A percentile compares a stretch with the other conserved stretches of the same genome.
These are phyloP conservation scores for Pseudogymnoascus sp. DNA, from an alignment of 2,329 filamentous ascomycete genomes.

Conservation along the genomic window DNA sequence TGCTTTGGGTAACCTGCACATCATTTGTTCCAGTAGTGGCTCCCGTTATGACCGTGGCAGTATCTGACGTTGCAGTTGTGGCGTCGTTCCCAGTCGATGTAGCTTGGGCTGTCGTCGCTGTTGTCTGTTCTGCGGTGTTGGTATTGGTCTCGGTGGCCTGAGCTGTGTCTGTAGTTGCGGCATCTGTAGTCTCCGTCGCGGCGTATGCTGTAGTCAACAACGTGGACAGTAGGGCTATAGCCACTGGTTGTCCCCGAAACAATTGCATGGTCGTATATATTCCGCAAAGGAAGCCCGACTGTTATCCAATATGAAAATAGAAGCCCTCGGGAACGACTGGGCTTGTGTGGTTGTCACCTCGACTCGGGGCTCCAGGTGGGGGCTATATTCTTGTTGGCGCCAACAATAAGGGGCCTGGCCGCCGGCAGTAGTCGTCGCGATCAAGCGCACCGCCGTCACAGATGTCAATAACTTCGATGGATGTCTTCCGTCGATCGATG, in stretches of 20 bases:
- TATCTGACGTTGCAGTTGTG: not conserved
- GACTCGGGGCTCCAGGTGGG: not conserved
- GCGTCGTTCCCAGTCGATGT: not conserved
- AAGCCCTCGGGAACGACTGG: not conserved
- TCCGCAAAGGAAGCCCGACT: not conserved
- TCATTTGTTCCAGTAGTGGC: constrained; percentile 6
- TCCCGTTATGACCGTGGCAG: constrained; percentile 16
- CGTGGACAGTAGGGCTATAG: not conserved
- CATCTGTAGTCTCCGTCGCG: not conserved
- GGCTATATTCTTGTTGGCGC: not conserved
- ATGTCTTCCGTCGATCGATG: not conserved
- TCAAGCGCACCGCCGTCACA: not conserved
- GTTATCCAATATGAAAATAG: not conserved
- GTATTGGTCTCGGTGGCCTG: constrained; percentile 12
- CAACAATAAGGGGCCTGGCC: not conserved
- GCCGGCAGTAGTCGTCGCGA: not conserved
- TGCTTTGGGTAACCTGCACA: constrained; percentile 11
- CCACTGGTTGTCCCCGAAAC: not conserved
- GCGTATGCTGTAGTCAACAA: constrained; percentile 3
- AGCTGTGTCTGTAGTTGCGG: constrained; percentile 17
- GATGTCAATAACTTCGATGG: not conserved
- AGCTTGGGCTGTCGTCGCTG: constrained; percentile 17
- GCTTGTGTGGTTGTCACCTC: not conserved
- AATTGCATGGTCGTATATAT: not conserved
- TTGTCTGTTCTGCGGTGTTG: constrained; percentile 12